These are phyloP conservation scores for Puccinia triticina DNA, from an alignment of 1,284 basidiomycete genomes.

Conservation along the genomic window DNA sequence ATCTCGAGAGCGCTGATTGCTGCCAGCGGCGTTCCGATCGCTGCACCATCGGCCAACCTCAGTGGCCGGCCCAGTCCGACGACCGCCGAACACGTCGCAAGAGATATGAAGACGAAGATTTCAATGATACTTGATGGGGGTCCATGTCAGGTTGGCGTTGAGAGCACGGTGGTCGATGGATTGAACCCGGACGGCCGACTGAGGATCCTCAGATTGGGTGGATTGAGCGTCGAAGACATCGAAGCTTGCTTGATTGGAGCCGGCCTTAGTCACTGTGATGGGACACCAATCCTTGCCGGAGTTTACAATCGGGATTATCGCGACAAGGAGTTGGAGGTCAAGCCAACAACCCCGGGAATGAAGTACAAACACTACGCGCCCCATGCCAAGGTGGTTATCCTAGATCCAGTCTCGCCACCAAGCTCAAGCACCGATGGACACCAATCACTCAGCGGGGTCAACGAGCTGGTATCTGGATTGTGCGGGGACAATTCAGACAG, in stretches of 20 bases:
- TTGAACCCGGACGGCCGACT: constrained; percentile 68
- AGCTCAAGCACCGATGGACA: background rate
- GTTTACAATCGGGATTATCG: constrained; percentile 25
- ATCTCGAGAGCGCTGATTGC: constrained; percentile 88
- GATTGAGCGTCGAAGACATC: constrained; percentile 86
- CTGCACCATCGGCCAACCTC: constrained; percentile 93
- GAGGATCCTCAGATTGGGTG: constrained; percentile 86
- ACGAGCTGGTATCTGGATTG: constrained; percentile 1
- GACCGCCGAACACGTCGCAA: constrained; percentile 77
- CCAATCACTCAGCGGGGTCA: background rate
- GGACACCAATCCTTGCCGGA: background rate
- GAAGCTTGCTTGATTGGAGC: constrained; percentile 66
- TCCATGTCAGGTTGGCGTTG: constrained; percentile 81
- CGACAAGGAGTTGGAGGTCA: constrained; percentile 66
- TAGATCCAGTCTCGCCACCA: constrained; percentile 11
- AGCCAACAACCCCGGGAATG: constrained; percentile 97
- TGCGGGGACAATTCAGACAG: background rate
- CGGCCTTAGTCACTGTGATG: constrained; percentile 18
- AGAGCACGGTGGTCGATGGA: constrained; percentile 94
- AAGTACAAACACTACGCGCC: constrained; percentile 99
- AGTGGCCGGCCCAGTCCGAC: constrained; percentile 94
- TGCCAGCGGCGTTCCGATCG: constrained; percentile 73
- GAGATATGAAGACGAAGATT: constrained; percentile 67
- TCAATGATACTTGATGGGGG: constrained; percentile 90
- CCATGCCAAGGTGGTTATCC: constrained; percentile 30